Base-by-base conservation (phyloP, 108 stramenopile species). In the Nitzschia putrida region DNA sequence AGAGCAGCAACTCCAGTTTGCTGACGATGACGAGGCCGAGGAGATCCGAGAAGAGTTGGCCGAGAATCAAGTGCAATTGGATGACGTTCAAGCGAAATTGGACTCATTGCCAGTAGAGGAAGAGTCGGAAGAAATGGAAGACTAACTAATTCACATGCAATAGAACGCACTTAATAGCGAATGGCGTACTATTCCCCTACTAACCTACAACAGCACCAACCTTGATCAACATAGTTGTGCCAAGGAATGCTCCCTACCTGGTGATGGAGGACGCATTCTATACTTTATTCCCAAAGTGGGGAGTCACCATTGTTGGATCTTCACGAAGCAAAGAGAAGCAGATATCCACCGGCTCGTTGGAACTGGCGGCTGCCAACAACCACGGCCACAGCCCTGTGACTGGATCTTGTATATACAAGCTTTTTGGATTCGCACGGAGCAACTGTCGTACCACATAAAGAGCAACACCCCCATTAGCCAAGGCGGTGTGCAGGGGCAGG, bases 21-120 rank as follows among this genome's bases (percentile, higher is more conserved):
- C 58, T 6, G 79, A 84, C 16, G 82, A 81, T 24, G 80, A 66
- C 8, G 79, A 84, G 47, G 64, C 72, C 18, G 74, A 75, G 38
- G 83, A 87, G 25, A 43, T 90, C 40, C 66, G 85, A 45, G 80
- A 73, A 18, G 81, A 93, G 66, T 64, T 93, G 29, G 80, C 75
- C 25, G 85, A 86, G 58, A 82, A 90, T 22, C 37, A 7, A 41
- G 45, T 45, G 6, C 79, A 84, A 66, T 56, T 80, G 16, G 71
- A 80, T 10, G 79, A 80, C 51, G 73, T 84, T 16, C 57, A 73
- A 50, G 47, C 65, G 5, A 83, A 79, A 34, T 44, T 83, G 38
- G 59, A 71, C 11, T 57, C 64, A 20, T 29, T 78, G 25, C 13
- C 12, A 2, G 13, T 8, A 8, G 16, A 21, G 8, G 21, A 20